These are phyloP conservation scores for Cyclotella kingstonii DNA, from an alignment of 108 stramenopile genomes.

Conservation along the genomic window DNA sequence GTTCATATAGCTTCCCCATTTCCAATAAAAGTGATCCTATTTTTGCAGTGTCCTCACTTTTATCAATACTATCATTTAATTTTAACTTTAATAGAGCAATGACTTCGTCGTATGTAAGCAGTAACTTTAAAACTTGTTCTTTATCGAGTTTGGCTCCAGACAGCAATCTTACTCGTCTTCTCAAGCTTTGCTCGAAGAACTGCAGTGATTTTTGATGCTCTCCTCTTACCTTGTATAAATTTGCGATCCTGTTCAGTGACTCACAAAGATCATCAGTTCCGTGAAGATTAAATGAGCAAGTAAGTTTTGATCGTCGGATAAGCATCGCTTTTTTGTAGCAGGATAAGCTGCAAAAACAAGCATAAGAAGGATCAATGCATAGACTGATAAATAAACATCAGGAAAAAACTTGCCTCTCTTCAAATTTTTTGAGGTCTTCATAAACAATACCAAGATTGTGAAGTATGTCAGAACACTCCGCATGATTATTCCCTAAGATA, in stretches of 20 bases:
- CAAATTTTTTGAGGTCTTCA: conserved; percentile 36
- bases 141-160: conserved; percentile 5
- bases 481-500: conserved; percentile 33
- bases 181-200: conserved; percentile 37
- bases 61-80: conserved; percentile 7
- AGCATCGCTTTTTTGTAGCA: conserved; percentile 39
- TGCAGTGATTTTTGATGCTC: conserved; percentile 34
- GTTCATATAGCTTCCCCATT: conserved; percentile 44
- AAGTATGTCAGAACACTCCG: conserved; percentile 45
- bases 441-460: conserved; percentile 51
- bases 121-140: conserved; percentile 14
- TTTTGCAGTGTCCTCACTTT: conserved; percentile 14
- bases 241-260: conserved; percentile 48
- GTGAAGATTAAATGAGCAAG: conserved; percentile 25
- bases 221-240: conserved; percentile 37
- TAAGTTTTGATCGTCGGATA: conserved; percentile 25
- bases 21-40: conserved; percentile 34
- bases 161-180: conserved; percentile 19
- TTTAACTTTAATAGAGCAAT: conserved; percentile 33
- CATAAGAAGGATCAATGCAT: background rate
- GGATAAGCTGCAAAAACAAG: conserved; percentile 10
- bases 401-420: conserved; percentile 9
- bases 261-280: conserved; percentile 46
- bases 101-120: conserved; percentile 50
- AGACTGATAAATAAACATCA: background rate